A percentile compares a stretch with the other conserved stretches of the same genome.
phyloP scores from a whole-genome alignment of 495 filamentous ascomycete species.

The Neurospora sp. region DNA sequence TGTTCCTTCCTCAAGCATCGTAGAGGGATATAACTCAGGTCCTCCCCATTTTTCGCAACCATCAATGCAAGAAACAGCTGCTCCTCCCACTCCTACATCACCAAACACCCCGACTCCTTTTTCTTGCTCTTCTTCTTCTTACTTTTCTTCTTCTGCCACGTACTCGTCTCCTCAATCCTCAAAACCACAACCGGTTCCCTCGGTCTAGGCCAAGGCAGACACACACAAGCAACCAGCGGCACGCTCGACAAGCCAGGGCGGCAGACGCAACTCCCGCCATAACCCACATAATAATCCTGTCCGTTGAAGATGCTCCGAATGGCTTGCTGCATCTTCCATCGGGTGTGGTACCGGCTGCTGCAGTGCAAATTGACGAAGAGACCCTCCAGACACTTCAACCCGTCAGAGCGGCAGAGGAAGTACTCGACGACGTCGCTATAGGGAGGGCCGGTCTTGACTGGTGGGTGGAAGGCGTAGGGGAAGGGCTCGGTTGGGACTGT shows the following conservation, averaged over 20 bases:
- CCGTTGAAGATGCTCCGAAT: not conserved
- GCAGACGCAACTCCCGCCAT: not conserved
- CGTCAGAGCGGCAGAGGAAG: not conserved
- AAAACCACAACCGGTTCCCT: not conserved
- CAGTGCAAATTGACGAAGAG: not conserved
- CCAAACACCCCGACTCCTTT: not conserved
- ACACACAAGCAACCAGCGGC: not conserved
- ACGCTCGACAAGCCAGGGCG: not conserved
- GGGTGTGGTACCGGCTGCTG: not conserved
- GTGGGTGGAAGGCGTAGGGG: not conserved
- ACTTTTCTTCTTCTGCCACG: not conserved
- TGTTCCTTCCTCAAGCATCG: not conserved
- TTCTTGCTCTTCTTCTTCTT: not conserved
- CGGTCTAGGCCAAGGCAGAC: not conserved
- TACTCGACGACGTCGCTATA: not conserved
- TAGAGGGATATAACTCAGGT: accelerated
- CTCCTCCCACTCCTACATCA: not conserved
- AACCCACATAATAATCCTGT: not conserved
- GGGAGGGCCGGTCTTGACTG: not conserved
- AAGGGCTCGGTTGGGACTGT: not conserved
- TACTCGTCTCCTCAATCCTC: not conserved
- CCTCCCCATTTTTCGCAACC: not conserved
- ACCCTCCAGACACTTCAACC: not conserved
- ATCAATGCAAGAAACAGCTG: not conserved
- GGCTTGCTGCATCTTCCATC: not conserved